Conservation (phyloP, 495 filamentous ascomycete species). For the Aspergillus homomorphus region DNA sequence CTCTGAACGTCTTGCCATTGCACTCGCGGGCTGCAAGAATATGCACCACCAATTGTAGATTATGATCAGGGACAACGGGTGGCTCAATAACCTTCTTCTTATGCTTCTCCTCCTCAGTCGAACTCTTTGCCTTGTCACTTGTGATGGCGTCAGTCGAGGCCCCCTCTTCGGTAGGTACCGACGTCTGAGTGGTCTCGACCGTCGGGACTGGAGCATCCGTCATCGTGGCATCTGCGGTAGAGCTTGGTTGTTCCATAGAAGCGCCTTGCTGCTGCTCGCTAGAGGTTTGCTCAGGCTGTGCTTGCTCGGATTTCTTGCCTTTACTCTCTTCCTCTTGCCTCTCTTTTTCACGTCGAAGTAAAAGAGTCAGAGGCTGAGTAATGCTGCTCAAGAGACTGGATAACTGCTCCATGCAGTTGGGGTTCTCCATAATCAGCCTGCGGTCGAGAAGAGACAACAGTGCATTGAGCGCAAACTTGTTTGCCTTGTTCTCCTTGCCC, state of each 20-base stretch:
- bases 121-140: conserved; percentile 36
- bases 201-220: conserved; percentile 38
- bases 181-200: conserved; percentile 28
- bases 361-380: conserved; percentile 76
- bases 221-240: conserved; percentile 41
- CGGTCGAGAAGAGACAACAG: conserved; percentile 85
- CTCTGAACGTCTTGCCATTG: conserved; percentile 92
- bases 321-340: conserved; percentile 58
- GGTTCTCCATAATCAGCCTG: conserved; percentile 90
- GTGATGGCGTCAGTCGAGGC: conserved; percentile 26
- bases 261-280: conserved; percentile 16
- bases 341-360: conserved; percentile 83
- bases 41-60: conserved; percentile 88
- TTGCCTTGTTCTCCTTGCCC: conserved; percentile 75
- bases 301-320: conserved; percentile 45
- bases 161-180: conserved; percentile 25
- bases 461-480: conserved; percentile 88
- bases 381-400: conserved; percentile 82
- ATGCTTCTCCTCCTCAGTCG: conserved; percentile 54
- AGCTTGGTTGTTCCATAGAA: conserved; percentile 15
- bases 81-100: conserved; percentile 77
- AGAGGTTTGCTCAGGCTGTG: conserved; percentile 24
- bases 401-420: conserved; percentile 89
- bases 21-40: conserved; percentile 95
- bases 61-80: conserved; percentile 83